Evolutionary conservation across 495 filamentous ascomycete species (phyloP), one percentile per base, ranked within the genome.

Genomic region (Massariosphaeria phaeospora): DNA sequence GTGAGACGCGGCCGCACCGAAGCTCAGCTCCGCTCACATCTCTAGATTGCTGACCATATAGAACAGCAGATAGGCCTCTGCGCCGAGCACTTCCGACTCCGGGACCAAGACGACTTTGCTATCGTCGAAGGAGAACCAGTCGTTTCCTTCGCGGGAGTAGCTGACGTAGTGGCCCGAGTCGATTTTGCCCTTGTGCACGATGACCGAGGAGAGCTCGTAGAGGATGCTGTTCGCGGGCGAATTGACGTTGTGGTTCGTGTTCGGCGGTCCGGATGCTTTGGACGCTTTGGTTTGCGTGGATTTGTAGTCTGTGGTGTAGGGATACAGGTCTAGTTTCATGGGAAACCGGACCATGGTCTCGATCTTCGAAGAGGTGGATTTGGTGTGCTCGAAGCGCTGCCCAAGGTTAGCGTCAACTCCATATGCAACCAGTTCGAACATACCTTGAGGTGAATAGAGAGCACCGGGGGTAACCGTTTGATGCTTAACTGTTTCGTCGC

Each of bases 91-190:
- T 46, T 95, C 84, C 6, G 81, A 79, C 61, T 89, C 86, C 15
- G 75, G 76, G 18, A 85, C 89, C 43, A 87, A 60, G 41, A 88
- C 88, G 38, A 96, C 90, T 65, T 85, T 85, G 65, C 88, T 88
- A 68, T 96, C 91, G 59, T 96, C 89, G 73, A 95, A 95, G 25
- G 81, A 76, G 66, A 91, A 89, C 91, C 91, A 96, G 80, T 91
- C 82, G 44, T 86, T 82, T 20, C 84, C 86, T 43, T 86, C 82
- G 18, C 87, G 74, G 42, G 84, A 86, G 69, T 91, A 96, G n/a
- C 81, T 83, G 53, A 88, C 81, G 67, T 96, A 96, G 65, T 96
- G 91, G 0, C 91, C 87, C 31, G 87, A 84, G 59, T 95, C 88
- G 52, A 95, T 86, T 64, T 88, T 85, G 12, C 90, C 91, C 29